These are phyloP conservation scores for Aspergillus sp. DNA, from an alignment of 2,329 filamentous ascomycete species.

Conservation along the genomic window DNA sequence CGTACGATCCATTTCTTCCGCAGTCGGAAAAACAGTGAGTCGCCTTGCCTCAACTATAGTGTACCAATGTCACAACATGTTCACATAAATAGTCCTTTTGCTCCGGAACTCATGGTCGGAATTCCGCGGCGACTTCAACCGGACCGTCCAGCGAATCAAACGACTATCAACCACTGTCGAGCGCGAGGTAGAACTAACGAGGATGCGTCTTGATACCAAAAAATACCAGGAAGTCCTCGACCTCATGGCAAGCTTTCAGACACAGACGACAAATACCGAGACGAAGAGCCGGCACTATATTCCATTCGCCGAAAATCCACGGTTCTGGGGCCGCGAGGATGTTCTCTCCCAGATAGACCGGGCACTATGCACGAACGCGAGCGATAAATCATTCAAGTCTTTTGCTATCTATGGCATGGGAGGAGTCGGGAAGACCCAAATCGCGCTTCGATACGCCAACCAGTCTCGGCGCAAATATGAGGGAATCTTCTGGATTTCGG, in stretches of 20 bases:
- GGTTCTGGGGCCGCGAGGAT: slow-evolving; percentile 1
- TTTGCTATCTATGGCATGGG: slow-evolving; percentile 1
- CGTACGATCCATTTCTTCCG: slow-evolving; percentile 1
- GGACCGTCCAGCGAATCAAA: slow-evolving; percentile 1
- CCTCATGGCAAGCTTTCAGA: background rate
- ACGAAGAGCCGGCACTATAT: background rate
- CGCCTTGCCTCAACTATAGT: background rate
- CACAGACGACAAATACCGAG: background rate
- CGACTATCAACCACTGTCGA: background rate
- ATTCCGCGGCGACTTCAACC: background rate
- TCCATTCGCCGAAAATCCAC: slow-evolving; percentile 1
- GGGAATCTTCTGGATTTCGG: slow-evolving; percentile 2
- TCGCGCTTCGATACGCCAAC: slow-evolving; percentile 3
- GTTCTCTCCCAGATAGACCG: background rate
- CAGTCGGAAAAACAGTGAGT: background rate
- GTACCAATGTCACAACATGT: too few species aligned
- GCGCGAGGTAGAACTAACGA: background rate
- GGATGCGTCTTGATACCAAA: slow-evolving; percentile 1
- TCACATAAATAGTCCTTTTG: background rate
- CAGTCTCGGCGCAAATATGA: slow-evolving; percentile 1
- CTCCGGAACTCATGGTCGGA: slow-evolving; percentile 1
- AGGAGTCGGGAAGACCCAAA: slow-evolving; percentile 2
- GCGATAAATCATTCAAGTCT: background rate
- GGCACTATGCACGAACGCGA: background rate
- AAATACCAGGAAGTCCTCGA: slow-evolving; percentile 1